phyloP scores from a whole-genome alignment of 805 yeast species.

The Candida sakaeoensis region DNA sequence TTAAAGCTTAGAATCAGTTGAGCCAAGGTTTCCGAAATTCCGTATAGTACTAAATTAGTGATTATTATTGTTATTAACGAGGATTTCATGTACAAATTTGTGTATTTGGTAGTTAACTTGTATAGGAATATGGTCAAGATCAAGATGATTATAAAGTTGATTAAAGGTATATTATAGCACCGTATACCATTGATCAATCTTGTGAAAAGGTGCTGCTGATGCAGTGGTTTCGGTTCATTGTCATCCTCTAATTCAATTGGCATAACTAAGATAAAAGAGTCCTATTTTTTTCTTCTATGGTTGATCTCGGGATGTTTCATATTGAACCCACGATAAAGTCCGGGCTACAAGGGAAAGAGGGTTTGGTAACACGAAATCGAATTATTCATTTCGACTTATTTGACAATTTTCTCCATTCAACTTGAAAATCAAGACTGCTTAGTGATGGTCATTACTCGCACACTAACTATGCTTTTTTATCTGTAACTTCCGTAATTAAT shows the following conservation, averaged over 20 bases:
- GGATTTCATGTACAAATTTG: constrained; percentile 55
- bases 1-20: constrained; percentile 53
- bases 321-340: too few species aligned
- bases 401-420: too few species aligned
- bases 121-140: constrained; percentile 48
- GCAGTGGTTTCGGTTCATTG: background rate
- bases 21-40: constrained; percentile 89
- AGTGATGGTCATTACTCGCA: too few species aligned
- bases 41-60: constrained; percentile 77
- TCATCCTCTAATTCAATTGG: constrained; percentile 16
- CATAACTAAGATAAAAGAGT: constrained; percentile 11
- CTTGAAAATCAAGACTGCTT: too few species aligned
- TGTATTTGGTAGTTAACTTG: constrained; percentile 55
- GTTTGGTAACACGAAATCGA: too few species aligned
- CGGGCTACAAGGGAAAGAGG: too few species aligned
- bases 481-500: too few species aligned
- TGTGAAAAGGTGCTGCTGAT: constrained; percentile 12
- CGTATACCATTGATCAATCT: constrained; percentile 30
- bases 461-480: too few species aligned
- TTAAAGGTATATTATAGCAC: constrained; percentile 48
- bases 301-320: too few species aligned
- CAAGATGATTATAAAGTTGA: constrained; percentile 52
- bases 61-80: constrained; percentile 75
- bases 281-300: background rate
- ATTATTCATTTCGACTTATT: too few species aligned